phyloP scores from a whole-genome alignment of 2,329 filamentous ascomycete species.

The Claviceps humidiphila region DNA sequence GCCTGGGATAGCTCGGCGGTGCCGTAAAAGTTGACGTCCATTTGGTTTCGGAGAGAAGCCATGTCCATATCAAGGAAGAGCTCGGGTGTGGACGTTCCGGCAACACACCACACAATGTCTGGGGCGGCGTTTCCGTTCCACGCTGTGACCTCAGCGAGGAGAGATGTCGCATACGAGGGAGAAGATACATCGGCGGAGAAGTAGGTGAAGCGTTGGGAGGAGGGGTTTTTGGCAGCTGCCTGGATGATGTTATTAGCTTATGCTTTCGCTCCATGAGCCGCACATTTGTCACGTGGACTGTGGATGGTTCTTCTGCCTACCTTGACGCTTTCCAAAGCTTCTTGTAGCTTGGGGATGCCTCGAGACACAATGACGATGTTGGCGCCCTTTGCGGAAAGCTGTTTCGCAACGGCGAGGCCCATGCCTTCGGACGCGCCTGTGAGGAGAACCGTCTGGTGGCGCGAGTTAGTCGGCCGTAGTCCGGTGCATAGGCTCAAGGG shows the following conservation, averaged over 20 bases:
- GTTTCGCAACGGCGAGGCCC: constrained; percentile 61
- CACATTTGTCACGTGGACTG: too few relatives aligned
- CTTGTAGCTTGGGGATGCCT: constrained; percentile 59
- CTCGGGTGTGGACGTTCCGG: constrained; percentile 59
- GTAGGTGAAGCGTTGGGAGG: constrained; percentile 64
- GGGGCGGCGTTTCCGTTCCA: constrained; percentile 68
- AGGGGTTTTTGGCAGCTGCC: constrained; percentile 50
- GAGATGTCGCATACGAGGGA: constrained; percentile 52
- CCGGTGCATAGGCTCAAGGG: constrained; percentile 3
- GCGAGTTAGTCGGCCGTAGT: not conserved
- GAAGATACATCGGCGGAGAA: constrained; percentile 72
- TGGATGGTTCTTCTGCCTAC: constrained; percentile 23
- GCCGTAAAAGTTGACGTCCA: constrained; percentile 89
- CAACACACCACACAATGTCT: constrained; percentile 85
- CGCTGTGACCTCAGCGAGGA: constrained; percentile 56
- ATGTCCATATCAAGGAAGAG: constrained; percentile 67
- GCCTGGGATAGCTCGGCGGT: constrained; percentile 76
- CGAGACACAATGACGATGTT: constrained; percentile 78
- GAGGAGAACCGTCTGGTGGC: constrained; percentile 62
- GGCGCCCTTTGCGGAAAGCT: constrained; percentile 72
- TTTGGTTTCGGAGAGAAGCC: constrained; percentile 56
- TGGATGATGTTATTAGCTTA: constrained; percentile 18
- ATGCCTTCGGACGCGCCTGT: constrained; percentile 91
- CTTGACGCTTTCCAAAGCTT: constrained; percentile 51
- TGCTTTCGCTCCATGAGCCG: constrained; percentile 1